Evolutionary conservation across 331 rosid genomes (phyloP).

Genomic region (Erythrophleum ivorense): DNA sequence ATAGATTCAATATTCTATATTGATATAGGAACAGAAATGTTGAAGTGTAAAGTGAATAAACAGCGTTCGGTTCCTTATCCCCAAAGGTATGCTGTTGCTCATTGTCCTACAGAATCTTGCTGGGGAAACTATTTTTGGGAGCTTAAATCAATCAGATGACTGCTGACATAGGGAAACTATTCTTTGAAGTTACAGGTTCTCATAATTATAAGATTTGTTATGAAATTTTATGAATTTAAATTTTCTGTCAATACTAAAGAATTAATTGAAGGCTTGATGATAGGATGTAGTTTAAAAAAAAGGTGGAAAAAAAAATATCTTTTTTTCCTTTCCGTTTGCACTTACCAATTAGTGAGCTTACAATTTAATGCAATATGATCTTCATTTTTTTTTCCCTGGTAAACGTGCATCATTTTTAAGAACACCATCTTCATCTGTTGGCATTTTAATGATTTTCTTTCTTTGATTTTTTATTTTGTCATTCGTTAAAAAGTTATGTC

Average conservation of each 20-base stretch:
- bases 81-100: too few species aligned
- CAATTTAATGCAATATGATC: background rate
- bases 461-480: background rate
- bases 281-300: too few species aligned
- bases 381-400: too few species aligned
- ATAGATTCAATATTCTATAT: background rate
- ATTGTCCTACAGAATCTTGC: background rate
- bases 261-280: background rate
- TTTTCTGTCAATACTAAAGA: background rate
- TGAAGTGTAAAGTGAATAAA: background rate
- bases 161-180: background rate
- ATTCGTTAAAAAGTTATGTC: background rate
- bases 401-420: too few species aligned
- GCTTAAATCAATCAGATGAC: background rate
- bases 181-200: background rate
- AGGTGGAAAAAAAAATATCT: too few species aligned
- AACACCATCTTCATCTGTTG: too few species aligned
- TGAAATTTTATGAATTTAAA: background rate
- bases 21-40: background rate
- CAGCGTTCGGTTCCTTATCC: background rate
- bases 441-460: background rate
- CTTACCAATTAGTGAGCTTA: too few species aligned
- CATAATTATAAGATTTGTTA: background rate
- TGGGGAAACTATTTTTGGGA: background rate
- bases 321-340: too few species aligned